phyloP scores from a whole-genome alignment of 345 rosid genomes.

The Eucalyptus caleyi region DNA sequence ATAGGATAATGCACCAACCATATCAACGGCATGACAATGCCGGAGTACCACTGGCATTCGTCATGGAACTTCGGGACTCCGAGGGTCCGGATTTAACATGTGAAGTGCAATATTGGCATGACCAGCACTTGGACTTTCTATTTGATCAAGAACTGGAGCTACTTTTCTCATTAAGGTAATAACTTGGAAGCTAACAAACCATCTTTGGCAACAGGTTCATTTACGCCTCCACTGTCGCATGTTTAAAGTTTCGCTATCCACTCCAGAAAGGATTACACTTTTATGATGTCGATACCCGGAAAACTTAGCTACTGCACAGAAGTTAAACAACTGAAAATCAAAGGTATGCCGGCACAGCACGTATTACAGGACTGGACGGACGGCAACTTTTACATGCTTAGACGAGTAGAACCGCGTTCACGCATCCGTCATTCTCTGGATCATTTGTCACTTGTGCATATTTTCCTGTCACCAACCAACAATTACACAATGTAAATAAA shows the following conservation, averaged over 20 bases:
- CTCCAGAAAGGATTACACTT: neutral
- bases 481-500: neutral
- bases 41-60: neutral
- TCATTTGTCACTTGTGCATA: conserved; percentile 94
- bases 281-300: neutral
- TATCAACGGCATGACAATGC: neutral
- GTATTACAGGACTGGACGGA: neutral
- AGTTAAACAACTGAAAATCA: neutral
- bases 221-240: neutral
- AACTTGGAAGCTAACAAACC: neutral
- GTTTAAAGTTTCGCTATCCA: neutral
- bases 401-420: conserved; percentile 69
- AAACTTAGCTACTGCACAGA: neutral
- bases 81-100: neutral
- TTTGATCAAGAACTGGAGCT: neutral
- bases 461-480: conserved; percentile 45
- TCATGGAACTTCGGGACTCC: neutral
- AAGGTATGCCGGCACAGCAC: neutral
- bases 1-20: too few species aligned
- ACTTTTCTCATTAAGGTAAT: neutral
- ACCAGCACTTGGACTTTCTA: neutral
- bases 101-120: neutral
- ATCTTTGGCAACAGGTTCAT: neutral
- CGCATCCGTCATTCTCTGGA: conserved; percentile 87
- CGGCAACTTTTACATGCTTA: neutral